Evolutionary conservation across 2,329 filamentous ascomycete genomes (phyloP).

Genomic region (Diaporthe sp.): DNA sequence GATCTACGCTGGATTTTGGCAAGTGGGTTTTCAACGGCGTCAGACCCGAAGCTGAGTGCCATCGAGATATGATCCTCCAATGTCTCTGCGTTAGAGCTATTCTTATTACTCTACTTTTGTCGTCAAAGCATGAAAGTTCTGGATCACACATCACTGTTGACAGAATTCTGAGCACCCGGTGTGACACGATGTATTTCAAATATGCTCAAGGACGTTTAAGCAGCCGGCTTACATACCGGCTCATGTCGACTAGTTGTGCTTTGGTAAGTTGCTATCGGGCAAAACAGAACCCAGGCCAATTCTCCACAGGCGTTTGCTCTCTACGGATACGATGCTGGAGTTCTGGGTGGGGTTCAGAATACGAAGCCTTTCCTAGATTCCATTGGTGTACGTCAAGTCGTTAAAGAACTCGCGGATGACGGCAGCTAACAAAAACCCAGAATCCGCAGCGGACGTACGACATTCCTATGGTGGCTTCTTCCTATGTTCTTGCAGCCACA

Average conservation of each 20-base stretch:
- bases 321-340: conserved; percentile 6
- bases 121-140: no score
- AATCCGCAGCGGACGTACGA: conserved; percentile 4
- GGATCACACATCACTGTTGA: not conserved
- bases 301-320: not conserved
- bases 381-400: not conserved
- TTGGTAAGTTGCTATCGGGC: not conserved
- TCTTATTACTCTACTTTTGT: no score
- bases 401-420: fast-evolving
- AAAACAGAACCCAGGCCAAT: not conserved
- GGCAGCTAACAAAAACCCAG: not conserved
- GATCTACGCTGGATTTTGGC: not conserved
- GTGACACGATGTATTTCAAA: not conserved
- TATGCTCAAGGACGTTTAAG: conserved; percentile 3
- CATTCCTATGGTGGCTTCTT: conserved; percentile 1
- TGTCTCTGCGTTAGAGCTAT: no score
- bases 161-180: fast-evolving
- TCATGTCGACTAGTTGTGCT: conserved; percentile 12
- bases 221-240: not conserved
- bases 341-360: not conserved
- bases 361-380: conserved; percentile 13
- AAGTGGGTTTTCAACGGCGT: not conserved
- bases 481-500: conserved; percentile 6
- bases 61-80: not conserved
- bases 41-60: not conserved